A percentile compares a stretch with the other conserved stretches of the same genome.
These are phyloP conservation scores for Cornus controversa DNA, from an alignment of 148 eudicot species.

Conservation along the genomic window DNA sequence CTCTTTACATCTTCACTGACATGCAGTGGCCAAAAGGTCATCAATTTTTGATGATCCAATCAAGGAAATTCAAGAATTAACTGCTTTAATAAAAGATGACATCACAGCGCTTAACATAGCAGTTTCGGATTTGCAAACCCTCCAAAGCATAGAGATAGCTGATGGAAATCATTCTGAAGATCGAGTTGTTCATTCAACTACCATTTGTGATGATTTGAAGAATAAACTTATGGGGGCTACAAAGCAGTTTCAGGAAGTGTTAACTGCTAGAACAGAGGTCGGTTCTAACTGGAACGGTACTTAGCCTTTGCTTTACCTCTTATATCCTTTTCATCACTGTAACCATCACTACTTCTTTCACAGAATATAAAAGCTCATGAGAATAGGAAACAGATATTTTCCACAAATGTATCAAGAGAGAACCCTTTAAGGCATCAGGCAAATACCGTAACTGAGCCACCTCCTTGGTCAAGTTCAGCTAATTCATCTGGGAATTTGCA, in stretches of 20 bases:
- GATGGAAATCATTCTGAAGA: conserved; percentile 68
- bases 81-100: conserved; percentile 62
- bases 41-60: conserved; percentile 86
- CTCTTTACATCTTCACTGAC: not conserved
- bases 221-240: conserved; percentile 81
- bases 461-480: conserved; percentile 71
- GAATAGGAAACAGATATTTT: conserved; percentile 72
- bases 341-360: not conserved
- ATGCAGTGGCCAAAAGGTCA: conserved; percentile 70
- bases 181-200: conserved; percentile 58
- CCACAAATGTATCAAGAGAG: conserved; percentile 62
- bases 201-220: conserved; percentile 82
- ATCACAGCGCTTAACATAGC: conserved; percentile 72
- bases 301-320: not conserved
- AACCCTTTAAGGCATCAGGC: conserved; percentile 54
- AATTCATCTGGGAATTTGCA: conserved; percentile 44
- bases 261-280: conserved; percentile 82
- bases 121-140: conserved; percentile 69
- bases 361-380: conserved; percentile 89
- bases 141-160: conserved; percentile 58
- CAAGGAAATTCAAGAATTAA: conserved; percentile 67
- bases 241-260: conserved; percentile 77
- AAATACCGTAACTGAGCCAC: conserved; percentile 58
- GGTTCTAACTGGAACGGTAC: conserved; percentile 4
- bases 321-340: not conserved